phyloP scores from a whole-genome alignment of 176 grass and related monocot genomes.

The Tillandsia fasciculata region DNA sequence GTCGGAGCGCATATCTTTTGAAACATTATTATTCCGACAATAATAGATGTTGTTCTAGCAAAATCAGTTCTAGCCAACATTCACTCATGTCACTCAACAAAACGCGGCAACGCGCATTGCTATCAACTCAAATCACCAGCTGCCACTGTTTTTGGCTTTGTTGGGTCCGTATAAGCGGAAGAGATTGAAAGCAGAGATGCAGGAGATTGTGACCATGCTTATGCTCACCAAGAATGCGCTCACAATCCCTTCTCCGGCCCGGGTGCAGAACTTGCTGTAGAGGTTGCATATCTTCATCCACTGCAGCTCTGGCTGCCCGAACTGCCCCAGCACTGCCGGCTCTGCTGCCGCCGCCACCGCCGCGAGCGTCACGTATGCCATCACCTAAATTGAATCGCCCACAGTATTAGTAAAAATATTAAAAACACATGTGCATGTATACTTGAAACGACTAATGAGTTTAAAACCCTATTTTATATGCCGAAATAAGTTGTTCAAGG shows the following conservation, averaged over 20 bases:
- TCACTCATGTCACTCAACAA: too few relatives aligned
- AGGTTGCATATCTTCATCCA: slow-evolving; percentile 73
- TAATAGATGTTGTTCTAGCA: too few relatives aligned
- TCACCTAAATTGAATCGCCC: slow-evolving; percentile 15
- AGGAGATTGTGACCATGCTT: slow-evolving; percentile 33
- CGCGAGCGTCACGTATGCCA: slow-evolving; percentile 56
- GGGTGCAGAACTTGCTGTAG: slow-evolving; percentile 72
- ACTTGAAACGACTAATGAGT: too few relatives aligned
- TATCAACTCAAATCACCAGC: background rate
- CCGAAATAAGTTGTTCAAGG: too few relatives aligned
- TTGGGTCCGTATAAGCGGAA: slow-evolving; percentile 54
- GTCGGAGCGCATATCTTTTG: too few relatives aligned
- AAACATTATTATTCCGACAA: too few relatives aligned
- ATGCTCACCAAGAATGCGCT: slow-evolving; percentile 36
- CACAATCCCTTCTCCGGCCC: slow-evolving; percentile 33
- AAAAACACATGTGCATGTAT: too few relatives aligned
- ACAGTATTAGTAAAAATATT: background rate
- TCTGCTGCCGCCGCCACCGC: slow-evolving; percentile 51
- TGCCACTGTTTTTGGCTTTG: slow-evolving; percentile 19
- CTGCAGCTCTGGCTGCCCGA: slow-evolving; percentile 56
- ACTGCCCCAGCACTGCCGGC: slow-evolving; percentile 40
- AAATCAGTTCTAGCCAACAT: too few relatives aligned
- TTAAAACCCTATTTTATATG: too few relatives aligned
- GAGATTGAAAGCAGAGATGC: slow-evolving; percentile 72
- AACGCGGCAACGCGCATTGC: too few relatives aligned